Percentiles rank a stretch among this genome's conserved stretches.
Evolutionary conservation across 169 alveolate genomes (phyloP).

Genomic region (Plasmodium gonderi): DNA sequence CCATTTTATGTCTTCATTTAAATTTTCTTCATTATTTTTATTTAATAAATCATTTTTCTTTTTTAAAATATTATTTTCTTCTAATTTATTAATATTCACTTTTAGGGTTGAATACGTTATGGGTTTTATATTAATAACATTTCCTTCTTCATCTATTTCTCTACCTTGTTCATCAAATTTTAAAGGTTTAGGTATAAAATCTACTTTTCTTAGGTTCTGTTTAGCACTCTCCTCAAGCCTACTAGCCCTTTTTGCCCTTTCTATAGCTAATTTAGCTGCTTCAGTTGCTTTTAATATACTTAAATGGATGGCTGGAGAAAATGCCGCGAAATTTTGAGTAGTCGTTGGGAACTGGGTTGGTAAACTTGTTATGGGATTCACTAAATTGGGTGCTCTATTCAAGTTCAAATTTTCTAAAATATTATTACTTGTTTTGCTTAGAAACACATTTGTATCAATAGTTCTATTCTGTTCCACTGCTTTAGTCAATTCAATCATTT

Average conservation of each 20-base stretch:
- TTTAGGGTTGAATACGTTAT: conserved; percentile 81
- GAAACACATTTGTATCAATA: neutral
- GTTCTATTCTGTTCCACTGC: neutral
- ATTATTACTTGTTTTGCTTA: neutral
- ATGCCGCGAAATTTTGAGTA: neutral
- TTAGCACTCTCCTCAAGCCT: conserved; percentile 19
- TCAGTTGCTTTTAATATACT: conserved; percentile 68
- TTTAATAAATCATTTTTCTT: conserved; percentile 65
- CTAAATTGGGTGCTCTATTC: neutral
- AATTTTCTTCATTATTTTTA: conserved; percentile 7
- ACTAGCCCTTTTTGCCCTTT: conserved; percentile 80
- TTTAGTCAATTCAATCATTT: neutral
- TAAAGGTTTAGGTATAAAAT: conserved; percentile 69
- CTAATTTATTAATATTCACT: conserved; percentile 80
- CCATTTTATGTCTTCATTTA: conserved; percentile 43
- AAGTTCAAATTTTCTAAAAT: conserved; percentile 17
- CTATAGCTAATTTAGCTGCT: conserved; percentile 83
- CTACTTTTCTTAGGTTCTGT: conserved; percentile 31
- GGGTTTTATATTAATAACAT: conserved; percentile 82
- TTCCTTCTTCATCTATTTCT: conserved; percentile 84
- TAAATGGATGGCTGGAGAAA: conserved; percentile 24
- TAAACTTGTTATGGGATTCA: neutral
- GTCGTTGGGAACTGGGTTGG: neutral
- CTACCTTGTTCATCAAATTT: conserved; percentile 84
- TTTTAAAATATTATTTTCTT: conserved; percentile 76